A percentile compares a stretch with the other conserved stretches of the same genome.
These are phyloP conservation scores for Alternaria arbusti DNA, from an alignment of 2,329 filamentous ascomycete species.

Conservation along the genomic window DNA sequence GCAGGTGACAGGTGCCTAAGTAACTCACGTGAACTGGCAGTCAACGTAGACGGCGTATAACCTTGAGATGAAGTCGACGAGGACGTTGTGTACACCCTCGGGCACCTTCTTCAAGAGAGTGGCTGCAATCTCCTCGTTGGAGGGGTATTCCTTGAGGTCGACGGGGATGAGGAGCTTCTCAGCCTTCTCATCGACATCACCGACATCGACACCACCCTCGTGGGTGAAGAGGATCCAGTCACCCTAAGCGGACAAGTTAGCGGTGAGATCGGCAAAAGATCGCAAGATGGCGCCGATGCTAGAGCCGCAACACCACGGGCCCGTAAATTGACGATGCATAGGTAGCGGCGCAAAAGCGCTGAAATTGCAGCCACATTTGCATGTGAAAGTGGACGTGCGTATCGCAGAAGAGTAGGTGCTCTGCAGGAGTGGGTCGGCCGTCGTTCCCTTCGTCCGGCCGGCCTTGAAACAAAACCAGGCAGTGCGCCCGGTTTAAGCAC, in stretches of 20 bases:
- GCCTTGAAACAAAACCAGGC: slow-evolving; percentile 44
- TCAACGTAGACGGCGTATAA: slow-evolving; percentile 99
- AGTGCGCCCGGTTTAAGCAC: slow-evolving; percentile 30
- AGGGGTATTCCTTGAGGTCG: slow-evolving; percentile 91
- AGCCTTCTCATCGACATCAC: slow-evolving; percentile 98
- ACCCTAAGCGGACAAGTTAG: slow-evolving; percentile 66
- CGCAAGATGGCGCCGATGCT: slow-evolving; percentile 25
- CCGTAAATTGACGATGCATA: slow-evolving; percentile 22
- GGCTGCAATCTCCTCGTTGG: slow-evolving; percentile 89
- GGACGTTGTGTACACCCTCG: slow-evolving; percentile 93
- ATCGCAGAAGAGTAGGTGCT: slow-evolving; percentile 37
- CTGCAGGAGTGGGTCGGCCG: slow-evolving; percentile 46
- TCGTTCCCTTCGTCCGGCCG: slow-evolving; percentile 50
- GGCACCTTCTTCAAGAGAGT: slow-evolving; percentile 91
- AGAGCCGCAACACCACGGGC: slow-evolving; percentile 44
- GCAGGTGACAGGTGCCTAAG: not conserved
- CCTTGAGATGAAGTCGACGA: slow-evolving; percentile 98
- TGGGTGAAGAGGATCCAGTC: slow-evolving; percentile 99
- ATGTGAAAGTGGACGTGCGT: slow-evolving; percentile 46
- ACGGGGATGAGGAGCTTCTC: slow-evolving; percentile 98
- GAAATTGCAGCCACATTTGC: slow-evolving; percentile 29
- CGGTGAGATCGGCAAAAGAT: slow-evolving; percentile 31
- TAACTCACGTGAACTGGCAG: slow-evolving; percentile 86
- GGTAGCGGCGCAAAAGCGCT: slow-evolving; percentile 18
- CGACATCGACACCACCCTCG: slow-evolving; percentile 99